Base-by-base conservation (phyloP, 1,284 basidiomycete genomes). In the Trichosporon ovoides region DNA sequence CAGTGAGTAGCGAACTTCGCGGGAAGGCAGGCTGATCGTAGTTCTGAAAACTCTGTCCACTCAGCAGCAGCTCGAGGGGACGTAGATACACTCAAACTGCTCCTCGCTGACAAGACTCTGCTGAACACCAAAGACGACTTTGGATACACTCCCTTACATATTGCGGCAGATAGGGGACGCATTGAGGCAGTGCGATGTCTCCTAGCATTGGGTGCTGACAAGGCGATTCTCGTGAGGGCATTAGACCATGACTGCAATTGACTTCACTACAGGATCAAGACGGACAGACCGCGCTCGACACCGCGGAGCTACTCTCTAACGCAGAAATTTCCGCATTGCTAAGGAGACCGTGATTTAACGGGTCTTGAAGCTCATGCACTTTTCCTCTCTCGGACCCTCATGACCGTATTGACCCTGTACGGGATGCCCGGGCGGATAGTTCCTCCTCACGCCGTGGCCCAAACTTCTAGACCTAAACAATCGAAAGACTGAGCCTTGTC, bases 401-500 rank as follows among this genome's bases (percentile, higher is more conserved):
- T n/a, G n/a, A n/a, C n/a, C n/a, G n/a, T n/a, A n/a, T n/a, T n/a
- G n/a, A n/a, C n/a, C n/a, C n/a, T n/a, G n/a, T n/a, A n/a, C n/a
- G n/a, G n/a, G n/a, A n/a, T n/a, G n/a, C n/a, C n/a, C n/a, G n/a
- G n/a, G n/a, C n/a, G n/a, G n/a, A n/a, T n/a, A n/a, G n/a, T n/a
- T n/a, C n/a, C n/a, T n/a, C n/a, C 40, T 9, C 22, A 59, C 19
- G 58, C 35, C 2, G 67, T 77, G 14, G 76, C 77, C 91, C 91
- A 94, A 0, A 92, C 88, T 69, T 94, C 91, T 51, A 95, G 69
- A 3, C 87, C 89, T 2, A 92, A 84, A 72, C 89, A 91, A 67
- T 91, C 88, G 64, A 94, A 95, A 0, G 57, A 19, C 24, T 78
- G 74, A 5, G 83, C 82, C 19, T 81, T 80, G 20, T 81, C 80